Conservation (phyloP, 164 flowering plant species). For the Magnolia changhungtana region DNA sequence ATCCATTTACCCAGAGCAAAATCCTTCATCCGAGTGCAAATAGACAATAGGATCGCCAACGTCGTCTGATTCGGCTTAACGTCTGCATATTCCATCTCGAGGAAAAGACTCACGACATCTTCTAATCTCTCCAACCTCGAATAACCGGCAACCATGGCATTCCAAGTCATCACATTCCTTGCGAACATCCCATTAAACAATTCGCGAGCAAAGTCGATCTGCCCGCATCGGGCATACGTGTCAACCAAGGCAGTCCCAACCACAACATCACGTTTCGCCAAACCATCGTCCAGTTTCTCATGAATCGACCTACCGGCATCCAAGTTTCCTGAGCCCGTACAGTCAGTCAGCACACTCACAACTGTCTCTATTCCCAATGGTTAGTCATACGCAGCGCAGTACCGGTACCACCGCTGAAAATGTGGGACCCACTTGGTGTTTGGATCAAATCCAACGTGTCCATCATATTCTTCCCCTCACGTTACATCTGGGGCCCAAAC, state of each 20-base stretch:
- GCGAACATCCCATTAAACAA: conserved; percentile 23
- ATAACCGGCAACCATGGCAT: conserved; percentile 28
- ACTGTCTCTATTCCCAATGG: no score
- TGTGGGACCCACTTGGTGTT: no score
- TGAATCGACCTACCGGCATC: conserved; percentile 63
- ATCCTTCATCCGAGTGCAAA: conserved; percentile 26
- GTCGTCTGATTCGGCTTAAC: conserved; percentile 27
- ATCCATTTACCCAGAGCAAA: conserved; percentile 21
- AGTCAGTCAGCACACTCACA: conserved; percentile 36
- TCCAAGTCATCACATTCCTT: conserved; percentile 30
- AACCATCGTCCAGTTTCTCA: conserved; percentile 31
- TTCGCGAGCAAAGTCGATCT: conserved; percentile 8
- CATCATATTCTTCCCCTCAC: no score
- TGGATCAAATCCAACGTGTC: no score
- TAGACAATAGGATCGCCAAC: conserved; percentile 22
- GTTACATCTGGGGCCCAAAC: no score
- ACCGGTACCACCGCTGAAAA: no score
- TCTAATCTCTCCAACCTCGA: conserved; percentile 8
- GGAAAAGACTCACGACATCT: conserved; percentile 18
- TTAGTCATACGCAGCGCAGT: no score
- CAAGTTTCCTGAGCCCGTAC: conserved; percentile 48
- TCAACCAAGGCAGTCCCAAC: conserved; percentile 45
- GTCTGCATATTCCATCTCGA: conserved; percentile 15
- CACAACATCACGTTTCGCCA: conserved; percentile 29
- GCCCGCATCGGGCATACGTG: conserved; percentile 17